Percentiles rank a stretch among this genome's conserved stretches.
These are phyloP conservation scores for Fusarium agapanthi DNA, from an alignment of 2,329 filamentous ascomycete genomes.

Conservation along the genomic window DNA sequence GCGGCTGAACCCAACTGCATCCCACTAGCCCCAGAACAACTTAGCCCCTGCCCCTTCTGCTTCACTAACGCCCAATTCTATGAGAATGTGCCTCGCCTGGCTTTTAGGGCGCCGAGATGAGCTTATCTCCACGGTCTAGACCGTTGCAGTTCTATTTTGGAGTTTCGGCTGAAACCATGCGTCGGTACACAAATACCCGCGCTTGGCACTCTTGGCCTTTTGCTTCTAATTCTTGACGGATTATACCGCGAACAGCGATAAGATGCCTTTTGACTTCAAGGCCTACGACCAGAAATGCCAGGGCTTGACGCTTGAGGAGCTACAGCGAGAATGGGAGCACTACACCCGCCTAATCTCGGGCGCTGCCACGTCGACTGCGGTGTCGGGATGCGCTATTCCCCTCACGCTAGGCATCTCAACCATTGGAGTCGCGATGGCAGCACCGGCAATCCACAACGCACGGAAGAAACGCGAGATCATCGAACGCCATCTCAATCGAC, in stretches of 20 bases:
- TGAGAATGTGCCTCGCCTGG: conserved; percentile 16
- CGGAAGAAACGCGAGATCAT: conserved; percentile 54
- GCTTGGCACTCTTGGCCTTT: conserved; percentile 1
- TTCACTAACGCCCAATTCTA: not conserved
- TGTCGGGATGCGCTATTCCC: conserved; percentile 51
- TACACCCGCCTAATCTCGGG: conserved; percentile 53
- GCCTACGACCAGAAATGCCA: conserved; percentile 51
- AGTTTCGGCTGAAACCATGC: not conserved
- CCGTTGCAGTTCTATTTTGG: not conserved
- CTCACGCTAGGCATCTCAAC: conserved; percentile 51
- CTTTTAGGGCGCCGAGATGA: not conserved
- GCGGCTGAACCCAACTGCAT: conserved; percentile 19
- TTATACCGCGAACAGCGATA: not conserved
- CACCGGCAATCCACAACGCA: conserved; percentile 53
- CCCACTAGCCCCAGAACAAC: not conserved
- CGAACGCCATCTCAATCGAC: conserved; percentile 48
- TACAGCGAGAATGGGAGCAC: conserved; percentile 54
- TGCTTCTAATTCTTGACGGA: rapidly evolving
- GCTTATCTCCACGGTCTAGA: not conserved
- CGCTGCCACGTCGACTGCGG: conserved; percentile 51
- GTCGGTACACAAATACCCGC: not conserved
- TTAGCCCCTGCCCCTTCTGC: not conserved
- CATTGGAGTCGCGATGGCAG: conserved; percentile 50
- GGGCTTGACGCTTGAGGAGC: conserved; percentile 47
- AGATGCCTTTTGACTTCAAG: conserved; percentile 54